Base-by-base conservation (phyloP, 345 rosid genomes). In the Populus euphratica region DNA sequence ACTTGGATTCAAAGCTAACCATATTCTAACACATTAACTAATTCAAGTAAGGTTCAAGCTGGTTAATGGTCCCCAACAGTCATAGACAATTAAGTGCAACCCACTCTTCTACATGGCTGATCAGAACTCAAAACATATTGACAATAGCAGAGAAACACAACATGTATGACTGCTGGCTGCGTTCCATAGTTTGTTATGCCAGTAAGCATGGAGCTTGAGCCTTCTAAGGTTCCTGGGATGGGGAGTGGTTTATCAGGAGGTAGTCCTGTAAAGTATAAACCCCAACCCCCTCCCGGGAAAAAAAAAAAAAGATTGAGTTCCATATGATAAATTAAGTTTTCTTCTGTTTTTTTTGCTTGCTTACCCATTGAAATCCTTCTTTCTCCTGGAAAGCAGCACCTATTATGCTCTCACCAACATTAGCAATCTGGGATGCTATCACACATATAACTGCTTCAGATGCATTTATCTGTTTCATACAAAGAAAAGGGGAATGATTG, bases 401-500 rank as follows among this genome's bases (percentile, higher is more conserved):
- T 63, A 96, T 93, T 75, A 91, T 79, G 88, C 98, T 96, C 85
- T 96, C 98, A 47, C 97, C 97, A 81, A 92, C 67, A 83, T 96
- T 96, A 73, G 97, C 97, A 76, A 93, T 93, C 85, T 92, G 98
- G 75, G 98, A 92, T 78, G 99, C 97, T 74, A 90, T 79, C 81
- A 93, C 90, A 41, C 98, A 96, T 80, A 92, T 85, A 43, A 89
- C 81, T 77, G 89, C 97, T 86, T 89, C 95, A 69, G 89, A 59
- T 69, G 86, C 88, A 83, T 84, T 82, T 81, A 91, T 89, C 98
- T 93, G 91, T 80, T 64, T 52, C 36, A 31, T 35, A 44, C 70
- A 76, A 79, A 78, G 25, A 72, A 72, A 56, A 70, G 17, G 59
- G 8, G 69, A 54, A 43, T 29, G 5, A 21, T 76, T 65, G 68